Evolutionary conservation across 2,329 filamentous ascomycete species (phyloP).

Genomic region (Colletotrichum liaoningense): DNA sequence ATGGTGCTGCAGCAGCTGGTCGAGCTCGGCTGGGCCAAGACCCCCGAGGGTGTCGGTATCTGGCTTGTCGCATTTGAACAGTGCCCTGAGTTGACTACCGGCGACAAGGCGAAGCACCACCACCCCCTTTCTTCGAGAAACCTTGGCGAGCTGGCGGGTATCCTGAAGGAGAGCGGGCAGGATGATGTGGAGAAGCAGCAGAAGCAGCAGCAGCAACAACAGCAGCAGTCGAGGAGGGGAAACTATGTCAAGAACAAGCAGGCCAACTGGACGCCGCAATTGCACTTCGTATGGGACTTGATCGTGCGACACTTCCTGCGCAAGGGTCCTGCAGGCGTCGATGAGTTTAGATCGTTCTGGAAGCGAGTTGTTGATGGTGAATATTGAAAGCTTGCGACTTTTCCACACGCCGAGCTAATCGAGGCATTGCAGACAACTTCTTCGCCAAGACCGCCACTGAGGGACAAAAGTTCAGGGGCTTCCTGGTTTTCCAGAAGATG

Average conservation of each 20-base stretch:
- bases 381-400: constrained; percentile 43
- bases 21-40: constrained; percentile 77
- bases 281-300: constrained; percentile 90
- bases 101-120: constrained; percentile 77
- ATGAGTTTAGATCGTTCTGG: constrained; percentile 84
- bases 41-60: constrained; percentile 88
- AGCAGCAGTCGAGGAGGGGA: constrained; percentile 38
- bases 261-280: constrained; percentile 81
- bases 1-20: constrained; percentile 70
- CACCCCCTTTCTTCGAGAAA: constrained; percentile 80
- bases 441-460: constrained; percentile 86
- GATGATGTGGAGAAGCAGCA: constrained; percentile 54
- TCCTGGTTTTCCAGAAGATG: constrained; percentile 85
- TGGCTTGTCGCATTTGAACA: constrained; percentile 79
- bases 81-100: constrained; percentile 65
- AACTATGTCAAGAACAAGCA: constrained; percentile 63
- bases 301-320: constrained; percentile 70
- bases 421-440: constrained; percentile 71
- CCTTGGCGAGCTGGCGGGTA: constrained; percentile 75
- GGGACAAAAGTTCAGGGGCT: constrained; percentile 91
- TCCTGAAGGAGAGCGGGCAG: constrained; percentile 80
- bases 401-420: constrained; percentile 39
- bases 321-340: constrained; percentile 47
- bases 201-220: constrained; percentile 34
- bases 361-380: constrained; percentile 85